Base-by-base conservation (phyloP, 208 protist species). In the Leishmania arabica region DNA sequence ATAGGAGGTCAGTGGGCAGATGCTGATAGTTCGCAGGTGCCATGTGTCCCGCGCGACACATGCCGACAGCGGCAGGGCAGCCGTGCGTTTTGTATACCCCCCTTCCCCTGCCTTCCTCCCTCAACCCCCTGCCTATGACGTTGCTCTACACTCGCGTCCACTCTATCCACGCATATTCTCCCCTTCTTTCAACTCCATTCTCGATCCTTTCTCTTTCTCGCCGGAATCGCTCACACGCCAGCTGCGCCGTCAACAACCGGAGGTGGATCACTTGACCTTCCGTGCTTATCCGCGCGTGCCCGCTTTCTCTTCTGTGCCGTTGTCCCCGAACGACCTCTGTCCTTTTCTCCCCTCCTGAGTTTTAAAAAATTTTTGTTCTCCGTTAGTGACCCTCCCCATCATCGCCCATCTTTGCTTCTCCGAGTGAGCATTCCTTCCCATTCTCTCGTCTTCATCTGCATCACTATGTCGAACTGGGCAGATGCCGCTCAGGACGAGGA, bases 401-500 rank as follows among this genome's bases (percentile, higher is more conserved):
- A 47, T 73, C 37, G 62, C 21, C 45, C 6, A 53, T 19, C 17
- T 15, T 45, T 42, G 31, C 54, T 31, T 51, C 75, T n/a, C 17
- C 45, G 42, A 60, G 37, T 9, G 45, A 60, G 19, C 27, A 27
- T 37, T 31, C 47, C 56, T 53, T 68, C 42, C 19, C 51, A 62
- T 51, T 47, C 13, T 51, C 34, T 24, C 24, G 9, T n/a, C 24
- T 37, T 54, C 27, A 27, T 40, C 45, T 27, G 15, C 75, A 34
- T 45, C 37, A 85, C 11, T 49, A 91, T 86, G 88, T 89, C 83
- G 42, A 92, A 86, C 64, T 91, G 87, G 88, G 88, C 83, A 15
- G 88, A 89, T 60, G 84, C 88, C 56, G 91, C 88, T 49, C 89
- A 96, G 31, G 90, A 93, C 66, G 87, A 92, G 71, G 80, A 86